Evolutionary conservation across 2,329 filamentous ascomycete genomes (phyloP).

Genomic region (Lasiodiplodia theobromae): DNA sequence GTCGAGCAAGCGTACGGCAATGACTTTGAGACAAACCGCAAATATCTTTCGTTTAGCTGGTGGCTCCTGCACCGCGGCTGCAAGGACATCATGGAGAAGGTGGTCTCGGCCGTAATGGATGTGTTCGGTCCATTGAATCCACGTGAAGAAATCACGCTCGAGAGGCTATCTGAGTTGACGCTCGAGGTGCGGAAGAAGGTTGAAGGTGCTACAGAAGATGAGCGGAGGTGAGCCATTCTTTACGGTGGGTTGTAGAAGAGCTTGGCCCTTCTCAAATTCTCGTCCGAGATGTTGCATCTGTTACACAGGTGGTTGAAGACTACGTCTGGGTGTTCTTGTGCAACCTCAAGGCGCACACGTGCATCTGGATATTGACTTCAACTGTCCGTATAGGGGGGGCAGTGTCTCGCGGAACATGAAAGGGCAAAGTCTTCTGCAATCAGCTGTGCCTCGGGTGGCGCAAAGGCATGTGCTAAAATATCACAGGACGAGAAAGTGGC

Average conservation of each 20-base stretch:
- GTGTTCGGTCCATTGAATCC: conserved; percentile 90
- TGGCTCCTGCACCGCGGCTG: conserved; percentile 94
- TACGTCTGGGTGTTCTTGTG: too few relatives aligned
- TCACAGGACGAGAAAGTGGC: conserved; percentile 66
- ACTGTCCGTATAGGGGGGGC: too few relatives aligned
- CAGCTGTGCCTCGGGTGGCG: too few relatives aligned
- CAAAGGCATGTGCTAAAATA: background rate
- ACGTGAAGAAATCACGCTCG: conserved; percentile 83
- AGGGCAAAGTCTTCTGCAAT: too few relatives aligned
- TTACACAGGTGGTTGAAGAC: too few relatives aligned
- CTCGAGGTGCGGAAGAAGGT: conserved; percentile 84
- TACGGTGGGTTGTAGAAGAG: too few relatives aligned
- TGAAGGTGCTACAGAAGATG: conserved; percentile 74
- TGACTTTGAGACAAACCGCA: conserved; percentile 94
- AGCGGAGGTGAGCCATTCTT: conserved; percentile 58
- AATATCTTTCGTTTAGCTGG: conserved; percentile 97
- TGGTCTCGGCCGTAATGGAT: conserved; percentile 84
- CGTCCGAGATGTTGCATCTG: too few relatives aligned
- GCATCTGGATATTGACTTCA: background rate
- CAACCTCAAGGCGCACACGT: too few relatives aligned
- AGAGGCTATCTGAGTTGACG: conserved; percentile 79
- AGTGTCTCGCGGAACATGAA: too few relatives aligned
- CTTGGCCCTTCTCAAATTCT: too few relatives aligned
- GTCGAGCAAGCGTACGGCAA: conserved; percentile 83
- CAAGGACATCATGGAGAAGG: conserved; percentile 79